Conservation (phyloP, 768 basidiomycete genomes). For the Mrakia frigida region DNA sequence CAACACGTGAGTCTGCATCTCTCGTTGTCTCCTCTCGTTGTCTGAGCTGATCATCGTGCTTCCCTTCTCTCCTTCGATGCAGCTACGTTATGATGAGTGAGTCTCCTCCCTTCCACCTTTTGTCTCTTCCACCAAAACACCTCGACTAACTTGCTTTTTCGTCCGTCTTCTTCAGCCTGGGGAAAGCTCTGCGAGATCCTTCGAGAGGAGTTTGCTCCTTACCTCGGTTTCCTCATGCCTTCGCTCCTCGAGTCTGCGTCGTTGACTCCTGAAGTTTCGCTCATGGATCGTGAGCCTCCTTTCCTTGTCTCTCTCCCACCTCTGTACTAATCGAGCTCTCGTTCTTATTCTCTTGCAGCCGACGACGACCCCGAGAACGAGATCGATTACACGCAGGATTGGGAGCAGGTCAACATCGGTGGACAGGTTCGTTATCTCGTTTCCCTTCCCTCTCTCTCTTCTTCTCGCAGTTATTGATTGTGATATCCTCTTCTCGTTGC, state of each 20-base stretch:
- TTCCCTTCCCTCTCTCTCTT: neutral
- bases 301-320: neutral
- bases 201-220: conserved; percentile 78
- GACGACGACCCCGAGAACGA: conserved; percentile 43
- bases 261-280: conserved; percentile 70
- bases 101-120: neutral
- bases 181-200: conserved; percentile 82
- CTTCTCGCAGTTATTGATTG: neutral
- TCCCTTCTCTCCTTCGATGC: neutral
- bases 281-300: conserved; percentile 54
- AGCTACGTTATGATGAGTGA: conserved; percentile 45
- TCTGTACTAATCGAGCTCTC: neutral
- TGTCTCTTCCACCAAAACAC: too few species aligned
- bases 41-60: neutral
- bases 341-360: conserved; percentile 49
- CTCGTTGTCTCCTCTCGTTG: neutral
- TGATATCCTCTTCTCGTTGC: conserved; percentile 35
- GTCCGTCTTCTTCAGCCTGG: conserved; percentile 62
- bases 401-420: conserved; percentile 59
- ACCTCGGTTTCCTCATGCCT: conserved; percentile 78
- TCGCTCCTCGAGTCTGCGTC: conserved; percentile 66
- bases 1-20: conserved; percentile 52
- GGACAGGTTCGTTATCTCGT: neutral
- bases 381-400: conserved; percentile 46
- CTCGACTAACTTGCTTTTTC: conserved; percentile 4